These are phyloP conservation scores for Gossypium arboreum DNA, from an alignment of 345 rosid species.

Conservation along the genomic window DNA sequence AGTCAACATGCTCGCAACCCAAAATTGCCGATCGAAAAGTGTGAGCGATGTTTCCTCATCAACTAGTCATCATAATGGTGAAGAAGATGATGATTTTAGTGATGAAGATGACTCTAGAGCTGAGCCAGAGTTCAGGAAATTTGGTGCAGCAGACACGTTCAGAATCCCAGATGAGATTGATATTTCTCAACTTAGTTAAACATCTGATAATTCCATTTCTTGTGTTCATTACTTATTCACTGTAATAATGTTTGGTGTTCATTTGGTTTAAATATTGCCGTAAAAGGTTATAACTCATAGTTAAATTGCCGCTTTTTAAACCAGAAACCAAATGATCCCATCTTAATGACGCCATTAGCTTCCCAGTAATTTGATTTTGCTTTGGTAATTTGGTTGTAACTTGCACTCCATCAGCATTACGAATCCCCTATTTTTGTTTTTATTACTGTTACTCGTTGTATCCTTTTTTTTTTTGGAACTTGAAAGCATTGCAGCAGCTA, in stretches of 20 bases:
- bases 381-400: no score
- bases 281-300: no score
- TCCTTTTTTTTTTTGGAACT: no score
- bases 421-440: no score
- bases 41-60: constrained; percentile 31
- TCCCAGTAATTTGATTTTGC: no score
- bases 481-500: no score
- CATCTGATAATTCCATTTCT: neutral
- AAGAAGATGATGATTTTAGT: constrained; percentile 32
- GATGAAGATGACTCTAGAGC: constrained; percentile 39
- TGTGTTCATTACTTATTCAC: neutral
- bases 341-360: neutral
- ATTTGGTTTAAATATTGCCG: no score
- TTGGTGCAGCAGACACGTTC: constrained; percentile 93
- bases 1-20: constrained; percentile 87
- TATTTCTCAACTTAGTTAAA: constrained; percentile 63
- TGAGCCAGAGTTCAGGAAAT: constrained; percentile 51
- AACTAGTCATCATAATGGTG: constrained; percentile 12
- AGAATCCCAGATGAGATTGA: constrained; percentile 78
- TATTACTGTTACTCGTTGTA: no score
- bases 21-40: constrained; percentile 57
- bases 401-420: no score
- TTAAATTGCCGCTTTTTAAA: no score
- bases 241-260: no score
- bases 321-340: no score